Conservation (phyloP, 1,139 yeast species). For the Taiozyma sp. region DNA sequence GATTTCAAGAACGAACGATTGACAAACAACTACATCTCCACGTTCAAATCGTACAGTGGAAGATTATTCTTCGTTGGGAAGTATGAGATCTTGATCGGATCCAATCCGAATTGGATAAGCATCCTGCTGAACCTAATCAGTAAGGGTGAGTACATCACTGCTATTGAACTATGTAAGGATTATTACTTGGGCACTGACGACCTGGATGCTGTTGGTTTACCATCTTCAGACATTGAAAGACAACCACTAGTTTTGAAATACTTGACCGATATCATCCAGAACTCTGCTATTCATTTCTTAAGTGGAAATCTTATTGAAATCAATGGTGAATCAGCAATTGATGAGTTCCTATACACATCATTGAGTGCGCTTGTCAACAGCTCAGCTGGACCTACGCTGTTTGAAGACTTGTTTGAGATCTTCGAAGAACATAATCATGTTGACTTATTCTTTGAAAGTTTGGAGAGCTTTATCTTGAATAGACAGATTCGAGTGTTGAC, state of each 20-base stretch:
- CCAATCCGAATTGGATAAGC: conserved; percentile 74
- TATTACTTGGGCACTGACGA: conserved; percentile 51
- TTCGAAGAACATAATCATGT: conserved; percentile 29
- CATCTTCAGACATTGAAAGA: conserved; percentile 39
- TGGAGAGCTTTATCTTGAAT: conserved; percentile 48
- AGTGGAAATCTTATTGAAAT: conserved; percentile 9
- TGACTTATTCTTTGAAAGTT: conserved; percentile 40
- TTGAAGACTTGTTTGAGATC: conserved; percentile 52
- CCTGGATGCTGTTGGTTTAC: conserved; percentile 48
- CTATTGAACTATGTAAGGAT: conserved; percentile 49
- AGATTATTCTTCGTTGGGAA: conserved; percentile 46
- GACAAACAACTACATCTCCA: conserved; percentile 25
- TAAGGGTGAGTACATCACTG: conserved; percentile 45
- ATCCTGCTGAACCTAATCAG: conserved; percentile 47
- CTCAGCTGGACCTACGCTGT: conserved; percentile 34
- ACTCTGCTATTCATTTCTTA: conserved; percentile 21
- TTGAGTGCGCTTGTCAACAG: conserved; percentile 38
- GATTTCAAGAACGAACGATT: conserved; percentile 10
- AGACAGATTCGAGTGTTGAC: conserved; percentile 46
- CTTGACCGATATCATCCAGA: conserved; percentile 41
- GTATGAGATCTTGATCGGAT: conserved; percentile 49
- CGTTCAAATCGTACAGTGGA: conserved; percentile 38
- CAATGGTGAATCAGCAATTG: conserved; percentile 7
- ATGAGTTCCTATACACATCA: conserved; percentile 31
- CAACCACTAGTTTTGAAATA: conserved; percentile 47